These are phyloP conservation scores for Stachybotrys chartarum DNA, from an alignment of 2,329 filamentous ascomycete genomes.

Conservation along the genomic window DNA sequence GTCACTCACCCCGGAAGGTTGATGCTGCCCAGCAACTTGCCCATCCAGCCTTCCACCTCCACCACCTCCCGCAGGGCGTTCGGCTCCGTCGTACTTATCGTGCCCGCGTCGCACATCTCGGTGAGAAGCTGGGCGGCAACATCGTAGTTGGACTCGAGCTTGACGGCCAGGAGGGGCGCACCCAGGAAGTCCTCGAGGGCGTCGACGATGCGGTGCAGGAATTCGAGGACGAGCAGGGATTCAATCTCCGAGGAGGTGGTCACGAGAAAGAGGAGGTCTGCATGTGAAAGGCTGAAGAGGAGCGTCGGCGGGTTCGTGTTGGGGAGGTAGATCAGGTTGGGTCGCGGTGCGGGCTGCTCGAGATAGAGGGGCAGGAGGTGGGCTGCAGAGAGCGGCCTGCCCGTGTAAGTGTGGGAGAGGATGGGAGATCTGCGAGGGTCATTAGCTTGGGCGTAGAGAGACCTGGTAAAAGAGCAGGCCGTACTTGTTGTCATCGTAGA, in stretches of 20 bases:
- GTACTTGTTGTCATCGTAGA: constrained; percentile 93
- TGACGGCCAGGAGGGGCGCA: constrained; percentile 74
- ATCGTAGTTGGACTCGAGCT: constrained; percentile 87
- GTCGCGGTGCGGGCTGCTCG: constrained; percentile 70
- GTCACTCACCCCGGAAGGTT: constrained; percentile 63
- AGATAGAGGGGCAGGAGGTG: constrained; percentile 82
- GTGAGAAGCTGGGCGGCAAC: constrained; percentile 85
- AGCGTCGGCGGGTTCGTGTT: constrained; percentile 79
- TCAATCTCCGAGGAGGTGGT: constrained; percentile 83
- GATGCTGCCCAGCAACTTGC: constrained; percentile 81
- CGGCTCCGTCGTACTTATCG: constrained; percentile 83
- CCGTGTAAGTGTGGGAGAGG: constrained; percentile 83
- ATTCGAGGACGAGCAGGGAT: constrained; percentile 84
- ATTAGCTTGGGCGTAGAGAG: constrained; percentile 11
- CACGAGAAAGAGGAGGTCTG: constrained; percentile 77
- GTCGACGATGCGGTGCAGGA: constrained; percentile 88
- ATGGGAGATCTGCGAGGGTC: constrained; percentile 60
- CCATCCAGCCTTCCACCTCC: constrained; percentile 84
- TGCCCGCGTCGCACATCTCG: constrained; percentile 93
- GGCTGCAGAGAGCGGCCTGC: constrained; percentile 67
- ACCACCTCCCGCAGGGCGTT: constrained; percentile 89
- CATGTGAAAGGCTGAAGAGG: constrained; percentile 81
- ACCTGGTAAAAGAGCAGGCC: constrained; percentile 12
- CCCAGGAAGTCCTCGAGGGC: constrained; percentile 91
- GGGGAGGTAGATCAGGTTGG: constrained; percentile 78